Evolutionary conservation across 345 rosid genomes (phyloP).

Genomic region (Pelargonium nanum): DNA sequence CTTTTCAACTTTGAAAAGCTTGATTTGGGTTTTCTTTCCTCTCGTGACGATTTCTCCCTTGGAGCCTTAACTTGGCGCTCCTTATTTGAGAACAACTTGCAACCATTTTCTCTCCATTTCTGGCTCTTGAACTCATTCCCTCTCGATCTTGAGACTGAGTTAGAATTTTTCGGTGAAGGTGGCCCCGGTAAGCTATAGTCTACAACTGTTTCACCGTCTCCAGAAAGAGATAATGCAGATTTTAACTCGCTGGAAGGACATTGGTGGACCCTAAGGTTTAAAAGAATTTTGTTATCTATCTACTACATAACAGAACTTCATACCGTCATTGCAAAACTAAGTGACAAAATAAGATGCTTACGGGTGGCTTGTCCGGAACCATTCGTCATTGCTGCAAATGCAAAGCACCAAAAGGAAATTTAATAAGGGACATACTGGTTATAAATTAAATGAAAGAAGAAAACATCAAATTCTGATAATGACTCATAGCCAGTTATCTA

Average conservation of each 20-base stretch:
- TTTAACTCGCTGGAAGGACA: not conserved
- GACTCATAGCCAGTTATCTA: not conserved
- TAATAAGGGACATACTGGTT: not conserved
- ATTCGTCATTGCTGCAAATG: not conserved
- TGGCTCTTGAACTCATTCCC: conserved; percentile 38
- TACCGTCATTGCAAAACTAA: not conserved
- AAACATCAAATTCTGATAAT: not conserved
- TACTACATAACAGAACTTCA: not conserved
- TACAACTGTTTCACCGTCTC: conserved; percentile 8
- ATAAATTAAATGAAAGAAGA: not conserved
- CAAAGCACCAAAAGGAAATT: not conserved
- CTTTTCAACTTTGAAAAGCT: conserved; percentile 12
- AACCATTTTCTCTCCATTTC: conserved; percentile 16
- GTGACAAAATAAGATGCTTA: not conserved
- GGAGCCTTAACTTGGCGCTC: conserved; percentile 20
- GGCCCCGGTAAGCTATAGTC: conserved; percentile 14
- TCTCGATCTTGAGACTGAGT: conserved; percentile 45
- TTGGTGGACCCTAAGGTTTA: not conserved
- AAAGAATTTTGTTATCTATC: not conserved
- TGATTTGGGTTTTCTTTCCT: not conserved
- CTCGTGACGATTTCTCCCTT: conserved; percentile 7
- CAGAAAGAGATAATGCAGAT: conserved; percentile 4
- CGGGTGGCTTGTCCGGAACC: conserved; percentile 1
- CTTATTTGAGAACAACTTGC: conserved; percentile 14
- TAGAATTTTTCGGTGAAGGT: conserved; percentile 25